Base-by-base conservation (phyloP, 2,329 filamentous ascomycete species). In the Colletotrichum coccodes region DNA sequence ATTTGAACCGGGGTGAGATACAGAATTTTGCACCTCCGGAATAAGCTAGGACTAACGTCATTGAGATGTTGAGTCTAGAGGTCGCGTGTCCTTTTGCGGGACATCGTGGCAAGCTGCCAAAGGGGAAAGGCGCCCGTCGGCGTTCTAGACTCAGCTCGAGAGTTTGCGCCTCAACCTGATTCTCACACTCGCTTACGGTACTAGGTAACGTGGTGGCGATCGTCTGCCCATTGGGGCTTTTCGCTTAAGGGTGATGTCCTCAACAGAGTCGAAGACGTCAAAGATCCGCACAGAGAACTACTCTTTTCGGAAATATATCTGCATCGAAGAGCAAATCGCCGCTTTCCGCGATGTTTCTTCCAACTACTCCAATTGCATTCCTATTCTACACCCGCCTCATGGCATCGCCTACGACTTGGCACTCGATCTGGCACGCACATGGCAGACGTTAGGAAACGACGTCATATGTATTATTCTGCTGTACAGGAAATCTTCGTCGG, bases 111-210 rank as follows among this genome's bases (percentile, higher is more conserved):
- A 12, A 85, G 89, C 71, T 85, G 83, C 69, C 81, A 86, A 40
- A 79, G 83, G 26, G 89, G 89, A 5, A 80, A 83, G 9, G 73
- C 82, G 4, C 87, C 90, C 47, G 79, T 91, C 44, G 88, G 91
- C 67, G 86, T 89, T 0, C 85, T 86, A 16, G 81, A 86, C 4
- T 89, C 90, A 75, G 90, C 89, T 75, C 87, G 89, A 71, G 85
- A 89, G 2, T 91, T 87, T 71, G 89, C 89, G 0, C n/a, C 81
- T 91, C 34, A 90, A 90, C 72, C 90, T 89, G 1, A 88, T 85
- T 57, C 76, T 91, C 64, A 91, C 89, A 0, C 78, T 91, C 32
- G 90, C 90, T 76, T 91, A 91, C 73, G 90, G 90, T 4, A 86
- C 90, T 73, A 85, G 89, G 21, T 32, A 49, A 46, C 32, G 21